A percentile compares a stretch with the other conserved stretches of the same genome.
phyloP scores from a whole-genome alignment of 176 grass and related monocot species.

The Urochloa ruziziensis region DNA sequence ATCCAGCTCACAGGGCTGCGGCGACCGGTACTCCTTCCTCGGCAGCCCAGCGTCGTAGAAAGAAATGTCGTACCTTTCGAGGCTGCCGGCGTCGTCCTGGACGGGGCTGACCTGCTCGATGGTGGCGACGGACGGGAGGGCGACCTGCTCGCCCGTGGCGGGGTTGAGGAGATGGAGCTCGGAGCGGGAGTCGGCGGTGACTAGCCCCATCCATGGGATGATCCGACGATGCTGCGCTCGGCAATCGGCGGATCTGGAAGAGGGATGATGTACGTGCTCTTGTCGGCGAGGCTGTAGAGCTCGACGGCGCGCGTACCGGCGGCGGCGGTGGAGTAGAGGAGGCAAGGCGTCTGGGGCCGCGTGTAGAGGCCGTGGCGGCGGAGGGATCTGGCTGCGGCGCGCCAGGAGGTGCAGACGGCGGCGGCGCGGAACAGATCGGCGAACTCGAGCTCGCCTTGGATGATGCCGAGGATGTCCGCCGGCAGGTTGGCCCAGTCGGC shows the following conservation, averaged over 20 bases:
- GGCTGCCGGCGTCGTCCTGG: neutral
- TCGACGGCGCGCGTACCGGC: neutral
- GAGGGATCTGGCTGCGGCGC: neutral
- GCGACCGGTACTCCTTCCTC: neutral
- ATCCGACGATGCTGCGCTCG: neutral
- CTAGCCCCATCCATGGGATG: slow-evolving; percentile 1
- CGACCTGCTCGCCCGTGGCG: neutral
- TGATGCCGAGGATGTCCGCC: neutral
- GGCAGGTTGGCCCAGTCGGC: neutral
- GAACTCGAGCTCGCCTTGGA: neutral
- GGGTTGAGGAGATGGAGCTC: neutral
- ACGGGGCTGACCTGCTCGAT: neutral
- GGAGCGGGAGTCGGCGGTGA: neutral
- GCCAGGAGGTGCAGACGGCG: neutral
- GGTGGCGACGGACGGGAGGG: neutral
- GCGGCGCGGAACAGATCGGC: neutral
- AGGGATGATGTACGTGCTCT: neutral
- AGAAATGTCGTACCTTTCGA: neutral
- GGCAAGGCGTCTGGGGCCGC: neutral
- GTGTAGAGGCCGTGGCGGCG: neutral
- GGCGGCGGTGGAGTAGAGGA: neutral
- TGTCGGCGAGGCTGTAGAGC: neutral
- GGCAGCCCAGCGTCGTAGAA: neutral
- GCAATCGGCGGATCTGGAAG: neutral
- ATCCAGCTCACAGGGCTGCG: neutral